phyloP scores from a whole-genome alignment of 352 stramenopile species.

The Phytopythium kandeliae region DNA sequence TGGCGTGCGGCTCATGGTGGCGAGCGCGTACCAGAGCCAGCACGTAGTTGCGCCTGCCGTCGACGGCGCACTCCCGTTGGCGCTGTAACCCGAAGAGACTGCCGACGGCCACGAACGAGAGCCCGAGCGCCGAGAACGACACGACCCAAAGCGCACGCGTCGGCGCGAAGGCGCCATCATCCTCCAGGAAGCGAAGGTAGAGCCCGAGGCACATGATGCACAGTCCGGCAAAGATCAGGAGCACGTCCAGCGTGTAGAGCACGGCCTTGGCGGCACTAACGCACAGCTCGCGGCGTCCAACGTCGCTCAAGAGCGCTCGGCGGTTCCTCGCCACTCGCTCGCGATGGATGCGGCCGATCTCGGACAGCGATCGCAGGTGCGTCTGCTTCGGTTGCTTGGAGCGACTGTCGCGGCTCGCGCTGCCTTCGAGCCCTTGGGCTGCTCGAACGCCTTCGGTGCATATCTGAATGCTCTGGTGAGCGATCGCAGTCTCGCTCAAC shows the following conservation, averaged over 20 bases:
- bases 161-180: conserved; percentile 45
- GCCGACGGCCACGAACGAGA: conserved; percentile 34
- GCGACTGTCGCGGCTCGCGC: background rate
- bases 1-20: background rate
- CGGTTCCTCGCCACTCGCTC: conserved; percentile 25
- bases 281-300: conserved; percentile 24
- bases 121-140: conserved; percentile 33
- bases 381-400: background rate
- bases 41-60: conserved; percentile 48
- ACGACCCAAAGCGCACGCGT: conserved; percentile 44
- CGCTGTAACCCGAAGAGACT: conserved; percentile 47
- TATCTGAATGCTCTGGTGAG: background rate
- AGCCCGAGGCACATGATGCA: conserved; percentile 42
- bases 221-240: conserved; percentile 45
- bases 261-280: conserved; percentile 27
- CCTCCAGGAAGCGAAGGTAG: conserved; percentile 58
- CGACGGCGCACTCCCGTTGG: conserved; percentile 43
- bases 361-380: conserved; percentile 8
- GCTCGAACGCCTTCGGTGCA: background rate
- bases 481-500: background rate
- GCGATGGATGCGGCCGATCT: conserved; percentile 21
- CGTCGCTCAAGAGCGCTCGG: conserved; percentile 29
- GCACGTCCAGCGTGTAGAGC: conserved; percentile 49
- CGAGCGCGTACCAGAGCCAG: conserved; percentile 36
- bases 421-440: background rate